These are phyloP conservation scores for Jacaranda copaia DNA, from an alignment of 257 asterid genomes.

Conservation along the genomic window DNA sequence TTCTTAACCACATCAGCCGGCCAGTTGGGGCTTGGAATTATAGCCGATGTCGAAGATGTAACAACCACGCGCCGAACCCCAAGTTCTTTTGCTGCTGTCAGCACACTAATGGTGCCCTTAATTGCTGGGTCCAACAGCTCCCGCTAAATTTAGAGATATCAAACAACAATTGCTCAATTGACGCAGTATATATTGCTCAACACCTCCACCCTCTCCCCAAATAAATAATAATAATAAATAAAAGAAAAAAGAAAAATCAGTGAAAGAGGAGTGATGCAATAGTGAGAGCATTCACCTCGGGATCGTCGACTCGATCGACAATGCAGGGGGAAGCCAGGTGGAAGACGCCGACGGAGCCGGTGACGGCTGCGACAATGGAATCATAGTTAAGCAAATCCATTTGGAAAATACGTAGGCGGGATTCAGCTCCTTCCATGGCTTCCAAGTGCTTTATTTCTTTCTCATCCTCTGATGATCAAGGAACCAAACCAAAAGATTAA, in stretches of 20 bases:
- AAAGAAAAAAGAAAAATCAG: no score
- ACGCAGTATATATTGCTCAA: not conserved
- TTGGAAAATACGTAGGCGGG: constrained; percentile 72
- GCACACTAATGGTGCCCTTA: constrained; percentile 83
- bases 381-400: constrained; percentile 75
- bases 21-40: constrained; percentile 73
- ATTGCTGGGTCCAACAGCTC: constrained; percentile 83
- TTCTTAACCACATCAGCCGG: constrained; percentile 67
- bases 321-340: constrained; percentile 85
- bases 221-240: no score
- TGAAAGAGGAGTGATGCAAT: not conserved
- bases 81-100: constrained; percentile 84
- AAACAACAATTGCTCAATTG: not conserved
- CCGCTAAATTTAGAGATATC: constrained; percentile 43
- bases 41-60: constrained; percentile 79
- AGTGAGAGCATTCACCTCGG: constrained; percentile 54
- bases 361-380: constrained; percentile 65
- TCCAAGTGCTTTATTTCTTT: constrained; percentile 80
- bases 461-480: constrained; percentile 60
- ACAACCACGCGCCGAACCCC: constrained; percentile 92
- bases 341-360: constrained; percentile 69
- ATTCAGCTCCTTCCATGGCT: constrained; percentile 68
- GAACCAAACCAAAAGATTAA: not conserved
- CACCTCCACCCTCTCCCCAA: no score
- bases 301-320: constrained; percentile 68